A percentile compares a stretch with the other conserved stretches of the same genome.
phyloP scores from a whole-genome alignment of 2,329 filamentous ascomycete genomes.

The Aspergillus phoenicis region DNA sequence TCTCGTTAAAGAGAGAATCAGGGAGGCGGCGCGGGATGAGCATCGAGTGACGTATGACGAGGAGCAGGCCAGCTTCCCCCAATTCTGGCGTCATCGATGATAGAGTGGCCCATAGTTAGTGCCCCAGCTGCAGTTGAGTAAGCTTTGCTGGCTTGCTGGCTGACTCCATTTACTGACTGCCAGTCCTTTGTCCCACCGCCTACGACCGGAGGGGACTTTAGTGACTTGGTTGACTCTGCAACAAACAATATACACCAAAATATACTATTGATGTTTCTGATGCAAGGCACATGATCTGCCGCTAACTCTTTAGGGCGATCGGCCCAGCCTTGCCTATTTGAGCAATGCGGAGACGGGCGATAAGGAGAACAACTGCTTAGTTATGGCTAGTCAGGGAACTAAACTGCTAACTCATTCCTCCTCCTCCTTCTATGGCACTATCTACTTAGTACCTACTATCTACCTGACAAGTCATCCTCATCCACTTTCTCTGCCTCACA shows the following conservation, averaged over 20 bases:
- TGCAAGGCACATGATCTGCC: slow-evolving; percentile 12
- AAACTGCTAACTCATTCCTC: not conserved
- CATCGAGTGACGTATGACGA: slow-evolving; percentile 35
- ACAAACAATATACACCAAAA: not conserved
- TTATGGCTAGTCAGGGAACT: too few relatives aligned
- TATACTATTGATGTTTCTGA: not conserved
- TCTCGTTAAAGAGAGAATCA: slow-evolving; percentile 6
- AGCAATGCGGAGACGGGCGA: slow-evolving; percentile 18
- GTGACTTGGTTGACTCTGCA: not conserved
- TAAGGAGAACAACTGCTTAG: slow-evolving; percentile 1
- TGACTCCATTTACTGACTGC: not conserved
- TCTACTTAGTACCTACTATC: not conserved
- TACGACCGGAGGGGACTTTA: not conserved
- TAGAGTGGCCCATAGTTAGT: slow-evolving; percentile 8
- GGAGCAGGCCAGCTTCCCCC: slow-evolving; percentile 1
- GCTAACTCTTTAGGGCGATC: slow-evolving; percentile 11
- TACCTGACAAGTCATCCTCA: slow-evolving; percentile 7
- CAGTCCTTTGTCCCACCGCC: not conserved
- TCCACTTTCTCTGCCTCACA: not conserved
- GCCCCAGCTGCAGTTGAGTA: not conserved
- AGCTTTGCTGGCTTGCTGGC: not conserved
- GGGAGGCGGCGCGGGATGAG: slow-evolving; percentile 29
- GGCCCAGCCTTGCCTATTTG: slow-evolving; percentile 16
- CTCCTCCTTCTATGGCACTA: not conserved
- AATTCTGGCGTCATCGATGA: slow-evolving; percentile 31